Base-by-base conservation (phyloP, 2,329 filamentous ascomycete species). In the Teratosphaeria viscida region DNA sequence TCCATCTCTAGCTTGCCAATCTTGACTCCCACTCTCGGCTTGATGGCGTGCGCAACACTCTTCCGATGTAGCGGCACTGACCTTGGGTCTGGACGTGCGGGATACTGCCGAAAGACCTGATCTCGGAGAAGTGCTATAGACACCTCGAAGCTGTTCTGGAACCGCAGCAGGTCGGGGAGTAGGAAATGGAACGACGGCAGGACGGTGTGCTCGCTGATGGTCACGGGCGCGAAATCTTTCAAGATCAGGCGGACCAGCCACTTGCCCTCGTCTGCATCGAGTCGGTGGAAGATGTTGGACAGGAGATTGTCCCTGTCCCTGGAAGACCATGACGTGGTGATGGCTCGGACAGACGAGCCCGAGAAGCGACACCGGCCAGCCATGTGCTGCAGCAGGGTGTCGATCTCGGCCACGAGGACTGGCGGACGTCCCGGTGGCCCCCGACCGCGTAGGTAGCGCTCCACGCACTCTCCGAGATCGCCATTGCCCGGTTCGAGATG, bases 241-340 rank as follows among this genome's bases (percentile, higher is more conserved):
- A 95, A 76, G 5, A 96, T 78, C 34, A 96, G 77, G 3, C 92
- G 82, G 0, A 89, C 89, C 11, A 96, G 79, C 92, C 92, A 96
- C 74, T 96, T 96, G 3, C 86, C 87, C 69, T 95, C 89, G 52
- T 78, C 77, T 2, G 89, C 82, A 54, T 78, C 78, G 10, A 90
- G 69, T 7, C 82, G 81, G 34, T 74, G 76, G 66, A 88, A 88
- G 0, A 92, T 69, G 0, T 71, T 69, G 23, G 77, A 77, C 1
- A 92, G 71, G 3, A 79, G 71, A 26, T 77, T 72, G 68, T 81
- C 67, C 66, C 76, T 71, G 2, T 57, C 59, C 34, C 64, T 63
- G 5, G 67, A 70, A 8, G 67, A 68, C 16, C 59, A 52, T 10
- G 61, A 61, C 12, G 65, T 66, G 5, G 2, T 7, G 11, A 12